Conservation (phyloP, 2,329 filamentous ascomycete species). For the Nothomitra cinnamomea region DNA sequence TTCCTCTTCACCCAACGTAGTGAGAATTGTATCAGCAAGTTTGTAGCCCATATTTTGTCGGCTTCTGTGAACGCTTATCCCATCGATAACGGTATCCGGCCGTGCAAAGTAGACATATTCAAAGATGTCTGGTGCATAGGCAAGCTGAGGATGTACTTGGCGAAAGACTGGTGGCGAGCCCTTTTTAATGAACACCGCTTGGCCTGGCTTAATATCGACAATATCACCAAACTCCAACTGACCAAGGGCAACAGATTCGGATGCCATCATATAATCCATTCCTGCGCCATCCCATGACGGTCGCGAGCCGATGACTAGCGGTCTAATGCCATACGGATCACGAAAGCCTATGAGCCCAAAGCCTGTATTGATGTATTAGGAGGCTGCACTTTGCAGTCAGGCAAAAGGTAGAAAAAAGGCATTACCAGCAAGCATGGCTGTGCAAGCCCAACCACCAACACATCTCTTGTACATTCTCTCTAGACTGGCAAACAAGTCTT, state of each 20-base stretch:
- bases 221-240: slow-evolving; percentile 69
- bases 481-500: slow-evolving; percentile 59
- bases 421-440: slow-evolving; percentile 59
- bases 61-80: slow-evolving; percentile 70
- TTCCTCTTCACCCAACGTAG: slow-evolving; percentile 48
- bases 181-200: slow-evolving; percentile 75
- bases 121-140: slow-evolving; percentile 73
- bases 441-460: slow-evolving; percentile 62
- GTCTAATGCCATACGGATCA: slow-evolving; percentile 67
- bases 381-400: background rate
- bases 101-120: slow-evolving; percentile 80
- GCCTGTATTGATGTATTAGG: slow-evolving; percentile 25
- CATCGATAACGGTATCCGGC: slow-evolving; percentile 69
- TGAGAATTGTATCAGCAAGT: slow-evolving; percentile 55
- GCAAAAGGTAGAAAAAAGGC: background rate
- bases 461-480: slow-evolving; percentile 56
- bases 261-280: slow-evolving; percentile 80
- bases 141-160: slow-evolving; percentile 50
- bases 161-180: slow-evolving; percentile 48
- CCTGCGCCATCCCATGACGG: slow-evolving; percentile 46
- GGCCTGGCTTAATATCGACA: slow-evolving; percentile 60
- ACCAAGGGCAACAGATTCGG: slow-evolving; percentile 67
- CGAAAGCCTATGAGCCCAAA: slow-evolving; percentile 69
- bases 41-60: slow-evolving; percentile 75
- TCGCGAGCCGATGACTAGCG: slow-evolving; percentile 61